Evolutionary conservation across 306 rosid genomes (phyloP).

Genomic region (Albizia julibrissin): DNA sequence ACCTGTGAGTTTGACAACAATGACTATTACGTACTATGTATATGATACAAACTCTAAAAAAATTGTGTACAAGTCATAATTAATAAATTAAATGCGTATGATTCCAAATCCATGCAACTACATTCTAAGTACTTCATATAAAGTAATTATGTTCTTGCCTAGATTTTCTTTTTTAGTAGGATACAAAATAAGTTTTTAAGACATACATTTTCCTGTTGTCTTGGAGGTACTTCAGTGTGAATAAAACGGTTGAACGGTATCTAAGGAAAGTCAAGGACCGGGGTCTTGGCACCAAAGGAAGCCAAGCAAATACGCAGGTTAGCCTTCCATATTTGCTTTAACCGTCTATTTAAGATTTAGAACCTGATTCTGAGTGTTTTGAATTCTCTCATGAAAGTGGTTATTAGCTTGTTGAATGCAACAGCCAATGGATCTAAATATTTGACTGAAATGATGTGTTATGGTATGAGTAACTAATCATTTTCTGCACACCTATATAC

Average conservation of each 20-base stretch:
- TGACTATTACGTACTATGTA: neutral
- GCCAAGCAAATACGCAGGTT: constrained; percentile 60
- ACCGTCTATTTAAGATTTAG: neutral
- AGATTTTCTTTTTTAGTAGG: neutral
- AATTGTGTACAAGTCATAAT: neutral
- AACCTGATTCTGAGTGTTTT: neutral
- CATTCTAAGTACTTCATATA: neutral
- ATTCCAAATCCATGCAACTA: neutral
- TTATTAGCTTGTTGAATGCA: constrained; percentile 15
- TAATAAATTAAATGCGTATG: neutral
- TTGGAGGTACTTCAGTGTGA: constrained; percentile 61
- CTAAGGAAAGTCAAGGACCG: constrained; percentile 58
- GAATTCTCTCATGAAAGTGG: neutral
- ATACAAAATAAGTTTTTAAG: neutral
- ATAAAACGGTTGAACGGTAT: constrained; percentile 80
- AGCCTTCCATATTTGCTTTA: constrained; percentile 21
- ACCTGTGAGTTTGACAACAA: too few relatives aligned
- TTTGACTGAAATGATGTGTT: neutral
- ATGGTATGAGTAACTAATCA: neutral
- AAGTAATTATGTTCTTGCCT: neutral
- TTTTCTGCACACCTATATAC: neutral
- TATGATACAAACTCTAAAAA: neutral
- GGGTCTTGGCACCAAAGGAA: constrained; percentile 31
- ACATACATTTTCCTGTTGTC: neutral
- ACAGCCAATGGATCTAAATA: neutral